A percentile compares a stretch with the other conserved stretches of the same genome.
Conservation (phyloP, 768 basidiomycete species). For the Boletus rubroflammeus region DNA sequence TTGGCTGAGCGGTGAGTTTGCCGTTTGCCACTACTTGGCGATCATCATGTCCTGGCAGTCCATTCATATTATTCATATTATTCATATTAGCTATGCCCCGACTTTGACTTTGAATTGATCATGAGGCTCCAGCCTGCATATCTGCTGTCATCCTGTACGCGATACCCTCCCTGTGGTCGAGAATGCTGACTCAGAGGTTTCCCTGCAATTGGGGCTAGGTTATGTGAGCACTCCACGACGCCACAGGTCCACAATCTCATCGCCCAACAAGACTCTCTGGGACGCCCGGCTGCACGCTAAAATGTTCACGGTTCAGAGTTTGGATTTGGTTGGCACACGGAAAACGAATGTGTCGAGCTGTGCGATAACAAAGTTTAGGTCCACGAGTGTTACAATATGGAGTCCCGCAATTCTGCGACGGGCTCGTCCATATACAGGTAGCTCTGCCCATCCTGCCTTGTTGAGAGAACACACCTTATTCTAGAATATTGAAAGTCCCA, state of each 20-base stretch:
- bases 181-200: constrained; percentile 3
- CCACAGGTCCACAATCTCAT: constrained; percentile 21
- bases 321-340: neutral
- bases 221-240: constrained; percentile 14
- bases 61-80: neutral
- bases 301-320: neutral
- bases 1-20: neutral
- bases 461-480: constrained; percentile 5
- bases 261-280: neutral
- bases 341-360: neutral
- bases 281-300: neutral
- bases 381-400: neutral
- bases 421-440: constrained; percentile 17
- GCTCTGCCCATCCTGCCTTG: constrained; percentile 10
- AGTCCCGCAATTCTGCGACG: constrained; percentile 4
- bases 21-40: neutral
- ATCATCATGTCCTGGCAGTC: neutral
- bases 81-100: neutral
- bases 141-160: constrained; percentile 3
- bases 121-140: neutral
- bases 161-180: neutral
- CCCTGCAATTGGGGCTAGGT: neutral
- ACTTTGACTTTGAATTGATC: neutral
- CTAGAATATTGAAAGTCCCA: constrained; percentile 4
- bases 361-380: constrained; percentile 7